Conservation (phyloP, 257 asterid genomes). For the Fraxinus cuspidata region DNA sequence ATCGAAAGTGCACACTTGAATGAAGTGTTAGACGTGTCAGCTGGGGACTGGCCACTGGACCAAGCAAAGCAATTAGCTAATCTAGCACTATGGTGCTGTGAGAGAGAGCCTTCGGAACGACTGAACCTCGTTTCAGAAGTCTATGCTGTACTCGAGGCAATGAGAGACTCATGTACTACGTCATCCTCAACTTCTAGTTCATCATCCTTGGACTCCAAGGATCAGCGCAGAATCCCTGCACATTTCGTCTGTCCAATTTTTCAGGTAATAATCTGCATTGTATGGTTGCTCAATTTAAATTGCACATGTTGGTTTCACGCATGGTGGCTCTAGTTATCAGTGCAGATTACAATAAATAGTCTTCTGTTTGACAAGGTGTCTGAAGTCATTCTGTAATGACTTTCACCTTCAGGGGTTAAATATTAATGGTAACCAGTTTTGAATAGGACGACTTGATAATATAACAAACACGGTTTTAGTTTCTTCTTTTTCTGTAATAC, state of each 20-base stretch:
- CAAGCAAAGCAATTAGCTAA: conserved; percentile 47
- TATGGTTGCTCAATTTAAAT: not conserved
- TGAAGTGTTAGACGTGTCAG: conserved; percentile 59
- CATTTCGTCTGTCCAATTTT: conserved; percentile 82
- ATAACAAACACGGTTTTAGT: not conserved
- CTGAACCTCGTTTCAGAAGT: conserved; percentile 61
- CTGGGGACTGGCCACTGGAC: conserved; percentile 88
- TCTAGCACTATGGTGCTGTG: conserved; percentile 78
- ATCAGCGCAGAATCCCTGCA: conserved; percentile 63
- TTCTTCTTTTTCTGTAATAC: not conserved
- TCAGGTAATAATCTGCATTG: conserved; percentile 54
- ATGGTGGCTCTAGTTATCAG: not conserved
- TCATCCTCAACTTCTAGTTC: conserved; percentile 33
- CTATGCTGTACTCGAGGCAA: conserved; percentile 58
- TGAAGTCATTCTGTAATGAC: not conserved
- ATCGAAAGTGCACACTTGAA: conserved; percentile 56
- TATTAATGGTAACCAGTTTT: not conserved
- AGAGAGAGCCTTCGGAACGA: conserved; percentile 46
- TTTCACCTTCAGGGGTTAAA: not conserved
- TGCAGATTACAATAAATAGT: not conserved
- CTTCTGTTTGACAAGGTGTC: not conserved
- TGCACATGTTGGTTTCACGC: not conserved
- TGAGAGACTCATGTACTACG: conserved; percentile 47
- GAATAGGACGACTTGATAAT: not conserved
- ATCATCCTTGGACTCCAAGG: conserved; percentile 38